Evolutionary conservation across 108 stramenopile species (phyloP), one percentile per base, ranked within the genome.

Genomic region (Skeletonema marinoi): DNA sequence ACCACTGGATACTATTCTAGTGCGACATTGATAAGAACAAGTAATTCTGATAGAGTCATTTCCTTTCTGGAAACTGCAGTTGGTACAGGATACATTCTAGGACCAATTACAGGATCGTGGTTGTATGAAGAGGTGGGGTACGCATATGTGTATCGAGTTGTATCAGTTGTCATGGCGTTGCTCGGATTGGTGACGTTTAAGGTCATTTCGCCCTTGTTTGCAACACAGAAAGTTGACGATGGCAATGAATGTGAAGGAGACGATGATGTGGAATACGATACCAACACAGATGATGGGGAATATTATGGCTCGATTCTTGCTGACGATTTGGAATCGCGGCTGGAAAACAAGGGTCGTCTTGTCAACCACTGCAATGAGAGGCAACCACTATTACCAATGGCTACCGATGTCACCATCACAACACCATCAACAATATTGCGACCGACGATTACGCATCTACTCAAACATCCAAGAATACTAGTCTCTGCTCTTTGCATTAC

Each of bases 1-100:
- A 59, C 73, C 17, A 83, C 82, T 32, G 82, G 82, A 4, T 83
- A 83, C 41, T 83, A 83, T 32, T 83, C 82, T 4, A 44, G 64
- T 68, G 73, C 82, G 1, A 73, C 82, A 17, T 60, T 74, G 30
- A 7, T 77, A 29, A 72, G 71, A 17, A 17, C 70, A 31, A 30
- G 39, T 25, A 56, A 78, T 5, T 46, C 64, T 36, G 82, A 83
- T 30, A 21, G 50, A 1, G 76, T 76, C 41, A 83, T 77, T 68
- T 83, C 82, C 8, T 70, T 7, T 5, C 71, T 83, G 21, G 82
- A 83, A 70, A 25, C 63, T n/a, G 50, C 76, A 13, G 54, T 73
- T 1, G 82, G 82, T 11, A 70, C 60, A 8, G 82, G 82, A 19
- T 77, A 83, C 11, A 65, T 83, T 16, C 29, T 77, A 10, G 82